Conservation (phyloP, 225 moss, liverwort and hornwort genomes). For the Pleurozium schreberi region DNA sequence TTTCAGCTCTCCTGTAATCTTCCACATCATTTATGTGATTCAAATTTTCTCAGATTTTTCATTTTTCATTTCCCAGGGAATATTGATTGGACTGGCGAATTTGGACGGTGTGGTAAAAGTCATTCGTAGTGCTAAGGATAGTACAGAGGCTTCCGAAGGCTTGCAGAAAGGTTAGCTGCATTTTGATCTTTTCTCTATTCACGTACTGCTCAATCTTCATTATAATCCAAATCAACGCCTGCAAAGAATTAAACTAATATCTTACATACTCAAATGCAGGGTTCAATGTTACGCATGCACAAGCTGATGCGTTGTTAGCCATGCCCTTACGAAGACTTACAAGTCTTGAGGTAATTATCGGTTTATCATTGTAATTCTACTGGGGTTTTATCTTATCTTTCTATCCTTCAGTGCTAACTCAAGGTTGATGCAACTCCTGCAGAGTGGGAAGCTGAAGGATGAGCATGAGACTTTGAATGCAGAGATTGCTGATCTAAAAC, state of each 20-base stretch:
- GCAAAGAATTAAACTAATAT: neutral
- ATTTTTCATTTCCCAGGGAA: constrained; percentile 46
- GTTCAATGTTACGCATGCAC: constrained; percentile 50
- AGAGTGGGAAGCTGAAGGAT: constrained; percentile 74
- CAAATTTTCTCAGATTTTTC: neutral
- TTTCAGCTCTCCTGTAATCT: neutral
- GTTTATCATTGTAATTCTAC: neutral
- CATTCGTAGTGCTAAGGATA: constrained; percentile 75
- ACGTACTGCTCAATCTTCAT: neutral
- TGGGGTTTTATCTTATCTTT: neutral
- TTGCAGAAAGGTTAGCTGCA: constrained; percentile 50
- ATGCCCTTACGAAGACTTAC: constrained; percentile 96
- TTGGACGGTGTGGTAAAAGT: constrained; percentile 71
- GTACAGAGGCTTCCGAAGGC: constrained; percentile 55
- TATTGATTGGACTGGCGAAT: constrained; percentile 74
- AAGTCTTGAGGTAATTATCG: constrained; percentile 59
- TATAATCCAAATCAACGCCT: neutral
- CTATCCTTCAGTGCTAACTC: neutral
- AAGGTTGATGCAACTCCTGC: constrained; percentile 12
- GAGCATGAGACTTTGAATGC: constrained; percentile 50
- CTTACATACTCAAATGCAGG: constrained; percentile 35
- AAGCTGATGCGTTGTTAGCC: constrained; percentile 86
- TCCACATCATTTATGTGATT: neutral
- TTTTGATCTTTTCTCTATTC: neutral
- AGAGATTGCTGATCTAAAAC: constrained; percentile 63